A percentile compares a stretch with the other conserved stretches of the same genome.
Evolutionary conservation across 495 filamentous ascomycete genomes (phyloP).

Genomic region (Haplographium delicatum): DNA sequence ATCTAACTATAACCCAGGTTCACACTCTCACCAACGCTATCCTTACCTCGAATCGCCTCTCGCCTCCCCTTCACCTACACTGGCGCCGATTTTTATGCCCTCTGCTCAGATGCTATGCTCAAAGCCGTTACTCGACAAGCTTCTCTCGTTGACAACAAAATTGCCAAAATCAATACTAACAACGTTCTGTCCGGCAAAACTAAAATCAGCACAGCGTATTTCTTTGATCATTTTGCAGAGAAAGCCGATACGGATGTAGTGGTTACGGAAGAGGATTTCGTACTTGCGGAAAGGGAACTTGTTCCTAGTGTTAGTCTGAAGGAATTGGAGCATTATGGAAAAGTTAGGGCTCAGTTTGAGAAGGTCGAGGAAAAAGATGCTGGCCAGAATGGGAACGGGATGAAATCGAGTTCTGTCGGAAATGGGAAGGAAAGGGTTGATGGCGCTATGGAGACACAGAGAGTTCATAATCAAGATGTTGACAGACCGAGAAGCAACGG

Average conservation of each 20-base stretch:
- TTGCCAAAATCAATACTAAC: slow-evolving; percentile 52
- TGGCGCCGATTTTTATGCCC: slow-evolving; percentile 91
- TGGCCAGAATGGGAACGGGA: slow-evolving; percentile 9
- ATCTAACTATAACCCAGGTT: slow-evolving; percentile 51
- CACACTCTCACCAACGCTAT: slow-evolving; percentile 68
- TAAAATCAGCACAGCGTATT: slow-evolving; percentile 74
- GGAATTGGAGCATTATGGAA: slow-evolving; percentile 87
- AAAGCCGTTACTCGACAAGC: slow-evolving; percentile 95
- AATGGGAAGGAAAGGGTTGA: slow-evolving; percentile 45
- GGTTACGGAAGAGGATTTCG: slow-evolving; percentile 85
- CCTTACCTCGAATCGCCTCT: slow-evolving; percentile 67
- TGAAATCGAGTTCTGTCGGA: too few relatives aligned
- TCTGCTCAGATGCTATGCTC: slow-evolving; percentile 97
- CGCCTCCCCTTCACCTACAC: slow-evolving; percentile 92
- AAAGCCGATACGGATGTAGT: slow-evolving; percentile 77
- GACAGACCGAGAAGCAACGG: slow-evolving; percentile 26
- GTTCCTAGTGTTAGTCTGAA: slow-evolving; percentile 91
- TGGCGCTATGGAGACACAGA: neutral
- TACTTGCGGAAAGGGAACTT: slow-evolving; percentile 71
- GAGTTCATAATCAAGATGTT: neutral
- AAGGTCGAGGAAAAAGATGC: slow-evolving; percentile 34
- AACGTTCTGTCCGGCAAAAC: slow-evolving; percentile 2
- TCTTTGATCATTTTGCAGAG: slow-evolving; percentile 87
- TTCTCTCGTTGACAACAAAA: slow-evolving; percentile 75
- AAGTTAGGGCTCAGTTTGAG: slow-evolving; percentile 79